Base-by-base conservation (phyloP, 768 basidiomycete species). In the Pisolithus microcarpus region DNA sequence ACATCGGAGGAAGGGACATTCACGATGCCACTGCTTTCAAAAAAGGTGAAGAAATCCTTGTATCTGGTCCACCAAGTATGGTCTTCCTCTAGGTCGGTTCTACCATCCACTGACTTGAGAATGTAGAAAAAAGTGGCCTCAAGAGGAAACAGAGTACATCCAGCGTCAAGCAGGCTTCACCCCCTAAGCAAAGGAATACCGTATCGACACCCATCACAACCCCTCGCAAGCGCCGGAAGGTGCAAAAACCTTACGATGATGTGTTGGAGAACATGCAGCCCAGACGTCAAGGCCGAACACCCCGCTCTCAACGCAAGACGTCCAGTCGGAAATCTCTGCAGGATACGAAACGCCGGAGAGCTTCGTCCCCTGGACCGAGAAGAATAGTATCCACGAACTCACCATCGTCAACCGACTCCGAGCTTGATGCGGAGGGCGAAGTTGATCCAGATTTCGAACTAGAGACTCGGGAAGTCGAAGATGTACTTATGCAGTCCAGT, bases 61-160 rank as follows among this genome's bases (percentile, higher is more conserved):
- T 76, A 16, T 65, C 73, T 19, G 83, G 84, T 0, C 83, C 83
- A 43, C 83, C 83, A 46, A 74, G 83, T 84, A 70, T 53, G 64
- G 26, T 42, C 21, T 30, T 7, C 7, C 31, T 43, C 23, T 16
- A 28, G 4, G 3, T 21, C 5, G 48, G n/a, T 18, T 48, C 42
- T 10, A 19, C 2, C 13, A 23, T 21, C 2, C 1, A 28, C 43
- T 64, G 46, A 60, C 40, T 16, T 15, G 10, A 18, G 5, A 37
- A 30, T 3, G 9, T 21, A 68, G 65, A 54, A 24, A 54, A 42
- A 48, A 66, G 51, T 18, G 19, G 37, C 24, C 38, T 49, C 15
- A 64, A 58, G 38, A 52, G 57, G 40, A 60, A 60, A 46, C 46
- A 59, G 34, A 57, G 39, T 42, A 30, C 52, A 8, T 19, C 54